These are phyloP conservation scores for Grosmannia huntii DNA, from an alignment of 2,329 filamentous ascomycete genomes.

Conservation along the genomic window DNA sequence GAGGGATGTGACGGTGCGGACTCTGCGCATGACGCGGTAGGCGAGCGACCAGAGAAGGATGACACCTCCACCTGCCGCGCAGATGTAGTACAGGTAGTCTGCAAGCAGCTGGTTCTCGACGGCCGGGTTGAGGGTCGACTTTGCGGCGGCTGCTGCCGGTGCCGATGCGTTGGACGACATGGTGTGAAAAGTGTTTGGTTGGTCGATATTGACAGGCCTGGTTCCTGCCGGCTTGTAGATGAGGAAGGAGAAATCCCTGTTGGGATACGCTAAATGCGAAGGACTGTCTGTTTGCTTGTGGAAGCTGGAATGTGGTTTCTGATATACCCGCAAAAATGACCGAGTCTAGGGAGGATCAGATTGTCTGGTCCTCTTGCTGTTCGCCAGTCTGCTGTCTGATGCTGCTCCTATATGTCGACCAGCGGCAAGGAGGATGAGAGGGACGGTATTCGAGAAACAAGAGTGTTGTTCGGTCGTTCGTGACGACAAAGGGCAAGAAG, in stretches of 20 bases:
- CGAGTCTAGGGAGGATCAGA: background rate
- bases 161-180: background rate
- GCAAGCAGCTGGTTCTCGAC: conserved; percentile 42
- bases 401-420: background rate
- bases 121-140: conserved; percentile 15
- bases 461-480: background rate
- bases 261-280: background rate
- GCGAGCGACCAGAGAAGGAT: conserved; percentile 56
- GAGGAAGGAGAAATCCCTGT: background rate
- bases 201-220: background rate
- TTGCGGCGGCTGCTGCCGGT: background rate
- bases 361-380: background rate
- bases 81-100: conserved; percentile 48
- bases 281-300: background rate
- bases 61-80: conserved; percentile 47
- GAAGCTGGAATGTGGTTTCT: background rate
- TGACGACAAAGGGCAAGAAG: background rate
- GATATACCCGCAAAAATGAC: conserved; percentile 1
- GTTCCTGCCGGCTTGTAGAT: conserved; percentile 6
- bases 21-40: conserved; percentile 49
- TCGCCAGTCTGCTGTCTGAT: background rate
- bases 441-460: background rate
- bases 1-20: conserved; percentile 62
- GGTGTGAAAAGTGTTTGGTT: background rate
- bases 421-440: background rate